These are phyloP conservation scores for Cyphellophora europaea DNA, from an alignment of 2,329 filamentous ascomycete genomes.

Conservation along the genomic window DNA sequence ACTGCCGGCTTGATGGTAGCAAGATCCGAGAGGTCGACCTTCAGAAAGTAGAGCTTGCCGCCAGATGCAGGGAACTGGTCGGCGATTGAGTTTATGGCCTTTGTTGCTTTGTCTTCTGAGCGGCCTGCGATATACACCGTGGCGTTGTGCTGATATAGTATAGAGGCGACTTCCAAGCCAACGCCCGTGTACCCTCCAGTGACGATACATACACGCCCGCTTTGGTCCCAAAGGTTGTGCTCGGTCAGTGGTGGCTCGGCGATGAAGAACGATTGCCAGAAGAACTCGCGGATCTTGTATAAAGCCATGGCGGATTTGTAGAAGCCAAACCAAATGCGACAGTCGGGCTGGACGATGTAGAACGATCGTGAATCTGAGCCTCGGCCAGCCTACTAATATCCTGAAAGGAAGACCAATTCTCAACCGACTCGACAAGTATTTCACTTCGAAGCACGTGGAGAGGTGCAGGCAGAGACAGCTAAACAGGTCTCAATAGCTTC, in stretches of 20 bases:
- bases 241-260: constrained; percentile 3
- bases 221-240: not conserved
- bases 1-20: constrained; percentile 29
- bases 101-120: constrained; percentile 27
- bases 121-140: constrained; percentile 36
- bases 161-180: constrained; percentile 27
- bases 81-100: constrained; percentile 31
- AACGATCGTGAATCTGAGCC: too few species aligned
- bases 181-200: constrained; percentile 28
- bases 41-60: constrained; percentile 27
- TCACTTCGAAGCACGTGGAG: too few species aligned
- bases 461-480: too few species aligned
- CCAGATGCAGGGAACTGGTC: constrained; percentile 17
- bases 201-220: constrained; percentile 26
- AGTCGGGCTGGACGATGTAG: too few species aligned
- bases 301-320: too few species aligned
- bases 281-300: too few species aligned
- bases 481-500: too few species aligned
- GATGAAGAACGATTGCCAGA: too few species aligned
- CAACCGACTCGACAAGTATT: too few species aligned
- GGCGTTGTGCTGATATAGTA: constrained; percentile 31
- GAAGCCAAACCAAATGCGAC: too few species aligned
- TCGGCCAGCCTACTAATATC: too few species aligned
- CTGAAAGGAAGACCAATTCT: too few species aligned
- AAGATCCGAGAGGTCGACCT: constrained; percentile 31